Evolutionary conservation across 1,139 yeast genomes (phyloP).

Genomic region (Trichomonascaceae sp.): DNA sequence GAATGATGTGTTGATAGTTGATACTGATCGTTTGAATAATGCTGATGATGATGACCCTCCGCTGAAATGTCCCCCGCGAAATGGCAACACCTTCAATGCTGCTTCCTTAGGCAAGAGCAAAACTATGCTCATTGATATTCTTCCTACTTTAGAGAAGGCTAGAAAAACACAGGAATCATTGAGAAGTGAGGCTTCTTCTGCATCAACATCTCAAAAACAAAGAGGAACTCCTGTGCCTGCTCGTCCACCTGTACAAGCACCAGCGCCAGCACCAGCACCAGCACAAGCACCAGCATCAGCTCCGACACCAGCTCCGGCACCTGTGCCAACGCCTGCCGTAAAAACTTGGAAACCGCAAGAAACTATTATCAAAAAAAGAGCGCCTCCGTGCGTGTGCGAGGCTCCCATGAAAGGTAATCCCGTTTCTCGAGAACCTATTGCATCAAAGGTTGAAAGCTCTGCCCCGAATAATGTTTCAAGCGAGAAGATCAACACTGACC

Average conservation of each 20-base stretch:
- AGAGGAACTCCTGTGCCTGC: neutral
- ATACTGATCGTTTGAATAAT: neutral
- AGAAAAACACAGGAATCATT: neutral
- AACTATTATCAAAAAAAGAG: neutral
- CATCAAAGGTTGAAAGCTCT: neutral
- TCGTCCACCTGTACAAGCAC: no score
- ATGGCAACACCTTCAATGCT: neutral
- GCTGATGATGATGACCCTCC: neutral
- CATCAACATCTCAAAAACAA: neutral
- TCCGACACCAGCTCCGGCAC: no score
- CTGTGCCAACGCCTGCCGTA: neutral
- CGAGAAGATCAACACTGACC: neutral
- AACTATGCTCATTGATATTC: slow-evolving; percentile 2
- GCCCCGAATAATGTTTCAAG: neutral
- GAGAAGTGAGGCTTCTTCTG: neutral
- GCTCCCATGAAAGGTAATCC: neutral
- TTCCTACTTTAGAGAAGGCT: neutral
- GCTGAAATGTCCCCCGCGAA: slow-evolving; percentile 2
- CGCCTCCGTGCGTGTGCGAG: neutral
- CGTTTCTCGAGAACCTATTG: neutral
- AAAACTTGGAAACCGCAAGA: neutral
- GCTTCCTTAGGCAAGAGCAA: neutral
- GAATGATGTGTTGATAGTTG: neutral
- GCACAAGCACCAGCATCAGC: no score
- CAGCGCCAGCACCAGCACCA: no score